Conservation (phyloP, 1,284 basidiomycete genomes). For the Moesziomyces antarcticus region DNA sequence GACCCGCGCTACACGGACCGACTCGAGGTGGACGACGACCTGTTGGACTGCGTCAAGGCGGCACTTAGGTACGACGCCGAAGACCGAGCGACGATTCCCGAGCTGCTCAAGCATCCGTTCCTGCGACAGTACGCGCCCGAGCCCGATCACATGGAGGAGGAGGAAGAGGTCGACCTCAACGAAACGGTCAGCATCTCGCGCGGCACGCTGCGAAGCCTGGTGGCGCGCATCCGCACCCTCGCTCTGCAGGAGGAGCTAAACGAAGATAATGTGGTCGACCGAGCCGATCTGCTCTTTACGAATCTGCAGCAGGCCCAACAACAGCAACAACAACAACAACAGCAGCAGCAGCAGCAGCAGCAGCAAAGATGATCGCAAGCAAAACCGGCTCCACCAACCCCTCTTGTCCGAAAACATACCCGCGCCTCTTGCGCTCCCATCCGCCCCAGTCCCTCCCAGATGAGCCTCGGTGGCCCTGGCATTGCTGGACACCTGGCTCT, state of each 20-base stretch:
- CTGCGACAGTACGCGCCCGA: constrained; percentile 48
- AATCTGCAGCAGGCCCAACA: constrained; percentile 42
- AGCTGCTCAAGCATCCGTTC: constrained; percentile 70
- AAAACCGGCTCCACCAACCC: neutral
- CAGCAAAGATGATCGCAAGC: neutral
- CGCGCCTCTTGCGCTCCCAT: neutral
- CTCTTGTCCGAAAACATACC: constrained; percentile 2
- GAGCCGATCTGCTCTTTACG: constrained; percentile 50
- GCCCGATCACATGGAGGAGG: constrained; percentile 15
- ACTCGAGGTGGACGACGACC: constrained; percentile 74
- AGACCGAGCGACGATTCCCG: constrained; percentile 82
- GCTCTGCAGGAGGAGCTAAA: constrained; percentile 56
- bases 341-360: constrained; percentile 6
- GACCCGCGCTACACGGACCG: constrained; percentile 71
- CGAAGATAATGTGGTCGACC: constrained; percentile 54
- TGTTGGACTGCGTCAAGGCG: constrained; percentile 79
- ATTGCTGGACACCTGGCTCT: neutral
- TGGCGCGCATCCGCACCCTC: constrained; percentile 47
- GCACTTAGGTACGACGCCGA: constrained; percentile 81
- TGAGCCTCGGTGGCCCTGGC: neutral
- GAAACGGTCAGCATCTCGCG: constrained; percentile 52
- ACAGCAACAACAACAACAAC: constrained; percentile 17
- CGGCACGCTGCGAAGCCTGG: constrained; percentile 47
- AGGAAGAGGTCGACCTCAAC: constrained; percentile 14
- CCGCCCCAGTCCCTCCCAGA: neutral